phyloP scores from a whole-genome alignment of 768 basidiomycete genomes.

The Lactarius sanguifluus region DNA sequence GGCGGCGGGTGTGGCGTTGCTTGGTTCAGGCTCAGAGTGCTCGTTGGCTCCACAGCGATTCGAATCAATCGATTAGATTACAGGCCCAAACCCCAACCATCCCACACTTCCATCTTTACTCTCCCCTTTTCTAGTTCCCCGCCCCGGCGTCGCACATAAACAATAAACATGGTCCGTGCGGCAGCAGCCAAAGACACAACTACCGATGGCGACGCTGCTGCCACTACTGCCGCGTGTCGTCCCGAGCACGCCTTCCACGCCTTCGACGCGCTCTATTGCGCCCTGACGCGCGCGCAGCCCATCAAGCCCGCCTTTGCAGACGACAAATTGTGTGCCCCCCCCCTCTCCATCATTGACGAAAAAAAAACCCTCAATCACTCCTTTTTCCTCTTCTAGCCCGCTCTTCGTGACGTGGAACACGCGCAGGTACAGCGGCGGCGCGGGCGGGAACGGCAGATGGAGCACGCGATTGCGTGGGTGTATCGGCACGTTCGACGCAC shows the following conservation, averaged over 20 bases:
- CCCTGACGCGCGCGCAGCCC: slow-evolving; percentile 58
- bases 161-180: slow-evolving; percentile 50
- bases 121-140: background rate
- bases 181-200: background rate
- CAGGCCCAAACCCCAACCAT: no score
- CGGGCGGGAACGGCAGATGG: slow-evolving; percentile 33
- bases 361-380: background rate
- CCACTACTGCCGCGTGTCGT: slow-evolving; percentile 48
- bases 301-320: slow-evolving; percentile 64
- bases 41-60: no score
- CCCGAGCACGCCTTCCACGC: slow-evolving; percentile 79
- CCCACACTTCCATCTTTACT: no score
- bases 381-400: slow-evolving; percentile 55
- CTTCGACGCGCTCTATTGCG: slow-evolving; percentile 78
- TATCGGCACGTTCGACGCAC: slow-evolving; percentile 88
- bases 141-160: no score
- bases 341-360: no score
- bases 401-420: slow-evolving; percentile 98
- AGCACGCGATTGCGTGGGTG: slow-evolving; percentile 77
- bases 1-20: background rate
- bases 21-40: background rate
- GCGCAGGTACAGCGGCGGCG: slow-evolving; percentile 57
- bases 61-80: background rate
- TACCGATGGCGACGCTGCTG: background rate
- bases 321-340: slow-evolving; percentile 63